A percentile compares a stretch with the other conserved stretches of the same genome.
phyloP scores from a whole-genome alignment of 1,284 basidiomycete genomes.

The Kwoniella shivajii region DNA sequence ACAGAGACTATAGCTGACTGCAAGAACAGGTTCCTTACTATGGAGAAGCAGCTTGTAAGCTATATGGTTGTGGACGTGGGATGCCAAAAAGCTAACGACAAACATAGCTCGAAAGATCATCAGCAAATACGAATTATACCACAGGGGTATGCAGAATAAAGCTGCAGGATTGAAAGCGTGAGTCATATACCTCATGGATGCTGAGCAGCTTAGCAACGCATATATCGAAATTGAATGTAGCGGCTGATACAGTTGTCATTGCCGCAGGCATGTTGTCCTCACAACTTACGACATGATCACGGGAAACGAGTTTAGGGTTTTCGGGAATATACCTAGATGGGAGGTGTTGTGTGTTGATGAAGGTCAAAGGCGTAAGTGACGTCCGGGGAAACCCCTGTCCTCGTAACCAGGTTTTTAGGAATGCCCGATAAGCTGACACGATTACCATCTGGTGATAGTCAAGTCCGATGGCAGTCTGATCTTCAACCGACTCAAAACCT shows the following conservation, averaged over 20 bases:
- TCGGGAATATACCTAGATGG: constrained; percentile 83
- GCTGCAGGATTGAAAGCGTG: constrained; percentile 51
- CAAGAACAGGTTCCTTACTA: constrained; percentile 41
- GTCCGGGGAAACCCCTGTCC: not conserved
- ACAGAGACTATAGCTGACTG: not conserved
- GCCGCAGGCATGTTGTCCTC: constrained; percentile 69
- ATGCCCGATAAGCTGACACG: not conserved
- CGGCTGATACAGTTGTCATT: not conserved
- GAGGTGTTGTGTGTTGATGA: constrained; percentile 90
- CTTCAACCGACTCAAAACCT: constrained; percentile 77
- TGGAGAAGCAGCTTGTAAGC: constrained; percentile 61
- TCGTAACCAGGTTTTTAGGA: no score
- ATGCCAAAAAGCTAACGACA: no score
- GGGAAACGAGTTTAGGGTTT: constrained; percentile 72
- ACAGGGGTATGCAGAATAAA: constrained; percentile 54
- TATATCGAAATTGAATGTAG: not conserved
- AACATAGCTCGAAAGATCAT: constrained; percentile 75
- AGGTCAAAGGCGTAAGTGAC: constrained; percentile 76
- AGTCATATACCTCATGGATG: constrained; percentile 12
- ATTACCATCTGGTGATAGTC: constrained; percentile 62
- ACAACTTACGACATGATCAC: constrained; percentile 84
- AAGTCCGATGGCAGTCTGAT: constrained; percentile 75
- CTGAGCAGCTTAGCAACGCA: not conserved
- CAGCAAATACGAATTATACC: constrained; percentile 77
- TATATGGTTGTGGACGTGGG: no score